Conservation (phyloP, 176 grass and related monocot species). For the Poa pratensis region DNA sequence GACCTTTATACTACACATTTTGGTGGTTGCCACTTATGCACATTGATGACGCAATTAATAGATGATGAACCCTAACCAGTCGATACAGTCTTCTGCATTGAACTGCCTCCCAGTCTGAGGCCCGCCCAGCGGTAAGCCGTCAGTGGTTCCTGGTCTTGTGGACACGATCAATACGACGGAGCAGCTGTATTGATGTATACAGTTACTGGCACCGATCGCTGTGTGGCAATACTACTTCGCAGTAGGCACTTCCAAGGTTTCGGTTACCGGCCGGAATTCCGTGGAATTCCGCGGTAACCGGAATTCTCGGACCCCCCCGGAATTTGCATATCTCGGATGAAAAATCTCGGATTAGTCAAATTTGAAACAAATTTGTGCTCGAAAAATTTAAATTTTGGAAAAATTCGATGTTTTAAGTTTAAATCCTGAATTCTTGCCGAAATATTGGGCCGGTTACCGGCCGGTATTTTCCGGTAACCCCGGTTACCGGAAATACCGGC, state of each 20-base stretch:
- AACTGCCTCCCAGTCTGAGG: not conserved
- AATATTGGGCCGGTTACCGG: no score
- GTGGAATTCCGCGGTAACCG: no score
- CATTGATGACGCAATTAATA: constrained; percentile 8
- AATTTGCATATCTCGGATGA: no score
- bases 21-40: not conserved
- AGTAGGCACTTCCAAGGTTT: not conserved
- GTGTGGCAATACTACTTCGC: not conserved
- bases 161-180: not conserved
- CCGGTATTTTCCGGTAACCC: no score
- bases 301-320: no score
- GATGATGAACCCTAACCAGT: not conserved
- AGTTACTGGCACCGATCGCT: not conserved
- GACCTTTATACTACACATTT: not conserved
- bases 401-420: no score
- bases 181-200: not conserved
- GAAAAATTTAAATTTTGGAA: no score
- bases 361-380: no score
- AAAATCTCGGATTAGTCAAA: no score
- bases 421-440: no score
- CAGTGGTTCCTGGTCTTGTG: not conserved
- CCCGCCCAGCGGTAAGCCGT: not conserved
- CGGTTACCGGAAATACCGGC: no score
- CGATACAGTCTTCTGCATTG: not conserved
- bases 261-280: no score